Evolutionary conservation across 2,329 filamentous ascomycete genomes (phyloP), one percentile per base, ranked within the genome.

Genomic region (Colletotrichum simmondsii): DNA sequence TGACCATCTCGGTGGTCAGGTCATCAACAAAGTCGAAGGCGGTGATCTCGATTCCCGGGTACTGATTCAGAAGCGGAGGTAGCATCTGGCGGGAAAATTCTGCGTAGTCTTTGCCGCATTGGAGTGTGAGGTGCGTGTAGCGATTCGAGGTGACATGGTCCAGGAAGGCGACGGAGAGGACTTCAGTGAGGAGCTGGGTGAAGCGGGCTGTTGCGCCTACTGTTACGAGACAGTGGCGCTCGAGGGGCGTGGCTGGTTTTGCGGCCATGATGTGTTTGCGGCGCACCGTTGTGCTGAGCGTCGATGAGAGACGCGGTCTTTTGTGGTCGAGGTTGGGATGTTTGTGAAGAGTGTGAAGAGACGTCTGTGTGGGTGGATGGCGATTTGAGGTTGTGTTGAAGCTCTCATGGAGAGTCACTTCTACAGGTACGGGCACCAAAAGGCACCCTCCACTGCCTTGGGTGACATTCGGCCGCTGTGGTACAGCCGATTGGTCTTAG

Each of bases 141-240:
- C 88, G 87, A 12, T 88, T 81, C 2, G 83, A 78, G 12, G 81
- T 79, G 14, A 98, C 87, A 5, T 87, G 85, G 6, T 85, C 76
- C 74, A 97, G 86, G 79, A 97, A 95, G 0, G 81, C 77, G 0
- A 88, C 83, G 22, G 87, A 84, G 6, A 97, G 84, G 12, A 92
- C 89, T 37, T 92, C 89, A 56, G 87, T 83, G 68, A 98, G 88
- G 2, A 99, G 89, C 7, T 87, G 82, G 65, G 88, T 87, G 83
- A 99, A 99, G 24, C 93, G 90, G 19, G 95, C 95, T 0, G 96
- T 99, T 6, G 97, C 96, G 69, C 97, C 97, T 35, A 98, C 93
- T 0, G 97, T 98, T 68, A 98, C 92, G 76, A 99, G 94, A 80
- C 94, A 97, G 65, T 85, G 80, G 42, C 81, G 80, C 30, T 79